Conservation (phyloP, 1,284 basidiomycete genomes). For the Ceratobasidium sp. region DNA sequence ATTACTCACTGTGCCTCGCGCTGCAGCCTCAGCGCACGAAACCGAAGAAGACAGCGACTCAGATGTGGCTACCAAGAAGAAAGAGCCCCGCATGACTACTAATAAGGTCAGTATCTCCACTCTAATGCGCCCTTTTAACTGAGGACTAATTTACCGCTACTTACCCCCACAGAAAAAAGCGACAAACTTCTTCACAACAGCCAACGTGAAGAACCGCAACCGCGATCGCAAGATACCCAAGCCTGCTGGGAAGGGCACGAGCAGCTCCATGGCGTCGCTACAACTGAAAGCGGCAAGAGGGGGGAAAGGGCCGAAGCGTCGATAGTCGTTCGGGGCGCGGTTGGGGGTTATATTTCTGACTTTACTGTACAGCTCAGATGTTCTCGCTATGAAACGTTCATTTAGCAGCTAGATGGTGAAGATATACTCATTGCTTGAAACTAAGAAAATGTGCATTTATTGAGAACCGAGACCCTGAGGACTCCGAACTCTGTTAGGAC, state of each 20-base stretch:
- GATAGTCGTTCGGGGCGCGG: background rate
- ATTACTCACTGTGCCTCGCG: too few relatives aligned
- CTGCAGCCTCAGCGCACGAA: too few relatives aligned
- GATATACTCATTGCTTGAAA: too few relatives aligned
- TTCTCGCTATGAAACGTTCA: too few relatives aligned
- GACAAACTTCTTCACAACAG: slow-evolving; percentile 88
- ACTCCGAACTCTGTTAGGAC: background rate
- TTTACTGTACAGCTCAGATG: too few relatives aligned
- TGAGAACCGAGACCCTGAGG: slow-evolving; percentile 13
- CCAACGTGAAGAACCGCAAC: slow-evolving; percentile 92
- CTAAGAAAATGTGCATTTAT: background rate
- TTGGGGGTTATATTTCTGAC: too few relatives aligned
- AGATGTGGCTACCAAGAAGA: slow-evolving; percentile 55
- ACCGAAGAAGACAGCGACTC: slow-evolving; percentile 52
- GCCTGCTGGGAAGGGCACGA: slow-evolving; percentile 6
- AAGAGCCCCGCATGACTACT: slow-evolving; percentile 87
- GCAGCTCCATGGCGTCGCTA: slow-evolving; percentile 5
- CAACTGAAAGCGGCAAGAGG: slow-evolving; percentile 40
- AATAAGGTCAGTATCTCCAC: slow-evolving; percentile 72
- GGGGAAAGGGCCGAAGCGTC: slow-evolving; percentile 29
- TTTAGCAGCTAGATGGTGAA: too few relatives aligned
- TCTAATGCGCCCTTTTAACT: background rate
- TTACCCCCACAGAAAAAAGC: slow-evolving; percentile 76
- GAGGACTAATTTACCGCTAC: slow-evolving; percentile 27
- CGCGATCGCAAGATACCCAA: slow-evolving; percentile 49